Evolutionary conservation across 2,329 filamentous ascomycete genomes (phyloP), one percentile per base, ranked within the genome.

Genomic region (Xylariaceae sp.): DNA sequence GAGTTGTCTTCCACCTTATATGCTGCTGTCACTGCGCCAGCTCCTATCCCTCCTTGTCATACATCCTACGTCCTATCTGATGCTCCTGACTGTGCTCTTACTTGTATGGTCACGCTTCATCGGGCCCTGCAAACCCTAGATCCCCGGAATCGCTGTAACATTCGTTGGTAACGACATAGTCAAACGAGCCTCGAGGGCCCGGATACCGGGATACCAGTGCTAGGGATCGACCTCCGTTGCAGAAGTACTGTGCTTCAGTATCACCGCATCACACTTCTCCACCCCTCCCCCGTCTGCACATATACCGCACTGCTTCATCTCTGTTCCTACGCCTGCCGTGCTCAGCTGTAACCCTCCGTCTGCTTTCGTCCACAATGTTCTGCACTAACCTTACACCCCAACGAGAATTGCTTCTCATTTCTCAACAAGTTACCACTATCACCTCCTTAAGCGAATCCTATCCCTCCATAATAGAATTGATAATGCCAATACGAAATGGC

Each of bases 371-470:
- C n/a, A n/a, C n/a, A n/a, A n/a, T n/a, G n/a, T n/a, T n/a, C n/a
- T n/a, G n/a, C 11, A 29, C 29, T 21, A 13, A 41, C 26, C 45
- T 54, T 45, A 33, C 24, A 10, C 47, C 24, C 13, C 27, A n/a
- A 13, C 6, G 15, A 23, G 33, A 30, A 24, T 10, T 44, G 20
- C 20, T 15, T 26, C 35, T 30, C 41, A 41, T 32, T 26, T 36
- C 21, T 16, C 32, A 36, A 15, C 51, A 39, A 41, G 16, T 24
- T 10, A 30, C 23, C 45, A 23, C 29, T 27, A 9, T 32, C 24
- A 15, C 11, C 18, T 21, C 35, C 16, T 20, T 18, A 33, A 43
- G 44, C 23, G 13, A 13, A 39, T 43, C 21, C 13, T 8, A 24
- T 24, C 11, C 40, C 13, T 26, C 20, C 16, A 24, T 13, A 30